A percentile compares a stretch with the other conserved stretches of the same genome.
These are phyloP conservation scores for Botrytis cinerea DNA, from an alignment of 2,329 filamentous ascomycete species.

Conservation along the genomic window DNA sequence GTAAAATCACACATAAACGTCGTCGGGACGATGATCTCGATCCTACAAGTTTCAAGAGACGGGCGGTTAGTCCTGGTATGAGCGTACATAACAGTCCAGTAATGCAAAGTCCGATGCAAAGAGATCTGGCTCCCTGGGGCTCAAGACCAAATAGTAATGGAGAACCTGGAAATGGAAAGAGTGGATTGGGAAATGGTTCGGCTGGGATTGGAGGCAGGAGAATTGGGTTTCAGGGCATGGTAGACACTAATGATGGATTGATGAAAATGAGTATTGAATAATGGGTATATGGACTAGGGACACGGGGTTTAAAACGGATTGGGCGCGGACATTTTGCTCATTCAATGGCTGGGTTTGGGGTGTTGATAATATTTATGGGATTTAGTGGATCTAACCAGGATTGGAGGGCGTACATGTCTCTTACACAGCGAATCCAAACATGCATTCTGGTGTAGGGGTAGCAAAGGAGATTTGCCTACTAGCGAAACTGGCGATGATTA, in stretches of 20 bases:
- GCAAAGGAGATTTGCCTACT: not conserved
- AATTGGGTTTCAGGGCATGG: constrained; percentile 88
- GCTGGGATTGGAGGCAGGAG: constrained; percentile 49
- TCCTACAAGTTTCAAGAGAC: constrained; percentile 81
- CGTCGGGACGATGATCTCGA: constrained; percentile 90
- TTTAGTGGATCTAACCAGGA: not conserved
- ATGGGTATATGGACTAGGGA: constrained; percentile 2
- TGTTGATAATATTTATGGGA: not conserved
- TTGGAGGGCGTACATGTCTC: not conserved
- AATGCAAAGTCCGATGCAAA: constrained; percentile 78
- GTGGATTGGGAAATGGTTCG: constrained; percentile 30
- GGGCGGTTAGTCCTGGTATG: constrained; percentile 88
- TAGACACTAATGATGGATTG: constrained; percentile 88
- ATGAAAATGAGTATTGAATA: constrained; percentile 98
- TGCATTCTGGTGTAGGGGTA: not conserved
- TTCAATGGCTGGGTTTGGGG: not conserved
- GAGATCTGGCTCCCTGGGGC: constrained; percentile 72
- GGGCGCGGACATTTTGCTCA: not conserved
- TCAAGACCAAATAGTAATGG: constrained; percentile 62
- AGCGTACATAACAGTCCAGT: constrained; percentile 89
- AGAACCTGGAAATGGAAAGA: constrained; percentile 47
- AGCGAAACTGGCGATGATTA: not conserved
- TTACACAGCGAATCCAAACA: not conserved
- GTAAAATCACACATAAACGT: constrained; percentile 79
- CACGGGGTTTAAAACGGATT: not conserved